Conservation (phyloP, 2,329 filamentous ascomycete species). For the Beauveria rudraprayagi region DNA sequence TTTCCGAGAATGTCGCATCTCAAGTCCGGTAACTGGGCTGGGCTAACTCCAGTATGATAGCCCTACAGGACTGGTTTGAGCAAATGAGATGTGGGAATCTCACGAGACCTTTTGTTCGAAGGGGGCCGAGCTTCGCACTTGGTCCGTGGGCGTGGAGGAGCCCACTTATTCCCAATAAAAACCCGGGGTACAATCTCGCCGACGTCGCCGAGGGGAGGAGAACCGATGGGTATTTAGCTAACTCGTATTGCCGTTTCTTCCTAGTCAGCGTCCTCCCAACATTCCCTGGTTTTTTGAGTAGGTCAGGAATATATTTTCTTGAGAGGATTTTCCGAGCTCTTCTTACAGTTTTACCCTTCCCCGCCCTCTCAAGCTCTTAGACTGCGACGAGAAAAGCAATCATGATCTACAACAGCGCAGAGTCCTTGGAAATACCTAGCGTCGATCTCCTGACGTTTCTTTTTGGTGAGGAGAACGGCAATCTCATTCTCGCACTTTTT, state of each 20-base stretch:
- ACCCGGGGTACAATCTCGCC: not conserved
- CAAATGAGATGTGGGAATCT: not conserved
- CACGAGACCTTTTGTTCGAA: not conserved
- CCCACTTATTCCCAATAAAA: not conserved
- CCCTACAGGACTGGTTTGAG: not conserved
- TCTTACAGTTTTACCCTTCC: too few species aligned
- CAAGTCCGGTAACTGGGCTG: not conserved
- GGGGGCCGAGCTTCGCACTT: not conserved
- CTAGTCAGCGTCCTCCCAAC: too few species aligned
- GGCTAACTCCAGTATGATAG: not conserved
- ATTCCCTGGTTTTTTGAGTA: too few species aligned
- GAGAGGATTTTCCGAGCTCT: too few species aligned
- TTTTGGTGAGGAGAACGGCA: conserved; percentile 27
- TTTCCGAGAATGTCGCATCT: too few species aligned
- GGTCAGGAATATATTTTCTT: too few species aligned
- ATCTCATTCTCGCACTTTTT: not conserved
- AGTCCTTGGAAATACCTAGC: conserved; percentile 26
- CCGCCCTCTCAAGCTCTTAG: not conserved
- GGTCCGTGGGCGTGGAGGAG: not conserved
- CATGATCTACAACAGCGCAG: conserved; percentile 30
- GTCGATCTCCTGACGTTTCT: conserved; percentile 36
- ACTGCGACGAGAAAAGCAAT: not conserved
- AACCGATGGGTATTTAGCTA: not conserved
- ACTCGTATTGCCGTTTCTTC: not conserved
- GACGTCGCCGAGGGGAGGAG: not conserved